Evolutionary conservation across 129 eudicot genomes (phyloP).

Genomic region (Cynara cardunculus): DNA sequence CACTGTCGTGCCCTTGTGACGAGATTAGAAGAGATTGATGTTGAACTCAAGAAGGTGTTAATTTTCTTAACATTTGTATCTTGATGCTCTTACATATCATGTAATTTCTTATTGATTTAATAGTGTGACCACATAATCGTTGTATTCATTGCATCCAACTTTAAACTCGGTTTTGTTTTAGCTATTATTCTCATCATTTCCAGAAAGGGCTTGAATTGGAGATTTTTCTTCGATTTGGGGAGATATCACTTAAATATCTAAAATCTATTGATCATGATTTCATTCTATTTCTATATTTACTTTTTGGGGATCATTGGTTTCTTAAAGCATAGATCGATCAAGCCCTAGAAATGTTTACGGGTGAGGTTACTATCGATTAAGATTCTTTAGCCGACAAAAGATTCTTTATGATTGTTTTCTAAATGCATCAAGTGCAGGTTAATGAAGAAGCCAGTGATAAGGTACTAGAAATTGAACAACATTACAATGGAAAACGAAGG

Average conservation of each 20-base stretch:
- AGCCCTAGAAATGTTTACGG: background rate
- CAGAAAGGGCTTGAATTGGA: background rate
- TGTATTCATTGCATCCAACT: background rate
- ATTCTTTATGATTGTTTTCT: background rate
- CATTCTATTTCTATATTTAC: background rate
- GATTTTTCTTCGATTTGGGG: background rate
- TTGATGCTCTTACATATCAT: background rate
- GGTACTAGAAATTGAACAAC: constrained; percentile 54
- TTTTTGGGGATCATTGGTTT: background rate
- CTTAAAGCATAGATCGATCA: background rate
- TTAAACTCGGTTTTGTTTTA: background rate
- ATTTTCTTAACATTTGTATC: background rate
- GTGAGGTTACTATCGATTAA: background rate
- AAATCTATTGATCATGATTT: background rate
- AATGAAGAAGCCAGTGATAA: constrained; percentile 59
- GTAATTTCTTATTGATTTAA: background rate
- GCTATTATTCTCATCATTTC: background rate
- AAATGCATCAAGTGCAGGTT: constrained; percentile 29
- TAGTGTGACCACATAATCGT: background rate
- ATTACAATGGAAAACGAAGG: constrained; percentile 47
- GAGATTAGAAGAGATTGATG: background rate
- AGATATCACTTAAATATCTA: background rate
- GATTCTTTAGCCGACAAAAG: background rate
- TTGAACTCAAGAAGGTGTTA: background rate
- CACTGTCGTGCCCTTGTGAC: background rate